Conservation (phyloP, 805 yeast species). For the Priceomyces medius region DNA sequence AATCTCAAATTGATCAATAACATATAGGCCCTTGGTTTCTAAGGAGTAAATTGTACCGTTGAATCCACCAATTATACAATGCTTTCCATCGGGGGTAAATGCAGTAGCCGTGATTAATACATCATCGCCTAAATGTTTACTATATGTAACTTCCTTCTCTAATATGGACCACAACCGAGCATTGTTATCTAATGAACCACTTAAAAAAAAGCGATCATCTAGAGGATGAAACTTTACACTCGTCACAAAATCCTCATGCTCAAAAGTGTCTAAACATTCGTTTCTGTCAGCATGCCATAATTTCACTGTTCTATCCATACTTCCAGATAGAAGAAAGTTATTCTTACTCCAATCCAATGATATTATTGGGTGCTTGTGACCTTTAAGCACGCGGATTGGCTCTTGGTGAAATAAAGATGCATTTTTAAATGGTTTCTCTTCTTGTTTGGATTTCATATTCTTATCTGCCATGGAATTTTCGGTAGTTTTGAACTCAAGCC, state of each 20-base stretch:
- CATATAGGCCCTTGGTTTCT: constrained; percentile 61
- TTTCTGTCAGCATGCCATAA: constrained; percentile 81
- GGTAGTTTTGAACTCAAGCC: constrained; percentile 44
- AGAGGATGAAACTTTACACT: constrained; percentile 75
- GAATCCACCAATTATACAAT: constrained; percentile 72
- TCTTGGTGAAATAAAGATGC: constrained; percentile 78
- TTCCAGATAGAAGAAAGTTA: constrained; percentile 73
- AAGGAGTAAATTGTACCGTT: constrained; percentile 64
- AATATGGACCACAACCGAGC: constrained; percentile 83
- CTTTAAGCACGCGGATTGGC: constrained; percentile 61
- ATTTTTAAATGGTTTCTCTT: constrained; percentile 30
- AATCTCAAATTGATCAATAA: constrained; percentile 31
- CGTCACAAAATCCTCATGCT: constrained; percentile 81
- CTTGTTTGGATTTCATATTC: constrained; percentile 8
- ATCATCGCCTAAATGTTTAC: constrained; percentile 52
- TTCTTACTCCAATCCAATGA: constrained; percentile 86
- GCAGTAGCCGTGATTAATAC: constrained; percentile 73
- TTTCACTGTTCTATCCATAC: constrained; percentile 80
- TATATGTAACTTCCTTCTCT: constrained; percentile 61
- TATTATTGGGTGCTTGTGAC: constrained; percentile 71
- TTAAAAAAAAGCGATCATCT: constrained; percentile 83
- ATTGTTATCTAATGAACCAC: constrained; percentile 76
- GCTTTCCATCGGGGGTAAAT: constrained; percentile 64
- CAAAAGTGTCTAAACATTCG: constrained; percentile 60
- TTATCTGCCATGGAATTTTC: constrained; percentile 14